Evolutionary conservation across 352 stramenopile species (phyloP).

Genomic region (Phytophthora citrophthora): DNA sequence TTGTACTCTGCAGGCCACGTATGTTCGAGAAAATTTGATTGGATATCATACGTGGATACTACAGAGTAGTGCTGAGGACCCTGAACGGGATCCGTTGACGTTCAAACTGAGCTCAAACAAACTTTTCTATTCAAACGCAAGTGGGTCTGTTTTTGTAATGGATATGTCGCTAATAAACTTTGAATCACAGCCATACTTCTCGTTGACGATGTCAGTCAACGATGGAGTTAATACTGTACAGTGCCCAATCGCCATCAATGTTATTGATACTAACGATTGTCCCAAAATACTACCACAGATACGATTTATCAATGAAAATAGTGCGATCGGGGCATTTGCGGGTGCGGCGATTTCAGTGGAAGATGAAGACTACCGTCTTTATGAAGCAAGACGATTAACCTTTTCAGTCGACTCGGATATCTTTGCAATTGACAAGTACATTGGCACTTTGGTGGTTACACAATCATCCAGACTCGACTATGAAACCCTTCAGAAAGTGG

Average conservation of each 20-base stretch:
- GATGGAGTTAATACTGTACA: constrained; percentile 31
- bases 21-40: constrained; percentile 44
- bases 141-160: constrained; percentile 23
- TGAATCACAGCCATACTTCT: constrained; percentile 21
- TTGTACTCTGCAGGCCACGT: constrained; percentile 28
- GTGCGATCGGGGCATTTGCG: constrained; percentile 27
- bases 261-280: constrained; percentile 63
- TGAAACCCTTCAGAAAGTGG: constrained; percentile 11
- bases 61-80: constrained; percentile 23
- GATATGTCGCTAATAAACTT: constrained; percentile 26
- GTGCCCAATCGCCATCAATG: constrained; percentile 36
- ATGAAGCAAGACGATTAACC: constrained; percentile 10
- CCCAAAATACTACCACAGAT: constrained; percentile 37
- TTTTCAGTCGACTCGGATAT: constrained; percentile 24
- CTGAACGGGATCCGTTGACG: constrained; percentile 15
- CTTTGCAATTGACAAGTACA: constrained; percentile 22
- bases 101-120: constrained; percentile 11
- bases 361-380: constrained; percentile 31
- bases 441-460: constrained; percentile 9
- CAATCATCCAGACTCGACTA: constrained; percentile 25
- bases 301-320: constrained; percentile 54
- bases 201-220: constrained; percentile 17
- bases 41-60: constrained; percentile 24
- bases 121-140: constrained; percentile 28
- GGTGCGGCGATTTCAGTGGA: constrained; percentile 21